A percentile compares a stretch with the other conserved stretches of the same genome.
Evolutionary conservation across 345 rosid species (phyloP).

Genomic region (Eucalyptus paniculata): DNA sequence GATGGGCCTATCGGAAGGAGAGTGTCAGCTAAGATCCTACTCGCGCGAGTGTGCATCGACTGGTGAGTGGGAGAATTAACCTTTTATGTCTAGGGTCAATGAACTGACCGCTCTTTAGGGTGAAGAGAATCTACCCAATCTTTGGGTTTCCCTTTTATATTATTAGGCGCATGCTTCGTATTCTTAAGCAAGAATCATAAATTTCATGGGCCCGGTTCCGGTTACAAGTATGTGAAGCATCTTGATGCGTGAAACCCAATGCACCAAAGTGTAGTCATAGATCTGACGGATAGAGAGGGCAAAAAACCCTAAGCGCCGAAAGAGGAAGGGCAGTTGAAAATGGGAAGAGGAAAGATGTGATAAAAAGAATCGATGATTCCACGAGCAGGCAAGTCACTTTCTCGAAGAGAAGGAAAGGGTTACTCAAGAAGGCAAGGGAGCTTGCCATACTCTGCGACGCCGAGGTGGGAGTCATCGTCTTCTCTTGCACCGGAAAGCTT

Average conservation of each 20-base stretch:
- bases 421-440: constrained; percentile 1
- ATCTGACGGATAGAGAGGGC: background rate
- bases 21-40: background rate
- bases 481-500: background rate
- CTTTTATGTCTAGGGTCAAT: background rate
- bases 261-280: background rate
- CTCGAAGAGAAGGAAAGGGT: background rate
- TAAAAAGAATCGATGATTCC: background rate
- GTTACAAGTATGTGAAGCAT: background rate
- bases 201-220: background rate
- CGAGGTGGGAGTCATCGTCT: background rate
- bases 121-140: background rate
- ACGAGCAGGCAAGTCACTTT: background rate
- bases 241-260: background rate
- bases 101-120: background rate
- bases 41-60: background rate
- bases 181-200: background rate
- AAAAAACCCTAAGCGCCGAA: background rate
- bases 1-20: background rate
- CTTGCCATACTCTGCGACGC: background rate
- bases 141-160: background rate
- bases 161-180: background rate
- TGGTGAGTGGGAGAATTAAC: background rate
- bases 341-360: background rate
- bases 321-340: background rate